A percentile compares a stretch with the other conserved stretches of the same genome.
Conservation (phyloP, 2,329 filamentous ascomycete genomes). For the Ophiosphaerella herpotricha region DNA sequence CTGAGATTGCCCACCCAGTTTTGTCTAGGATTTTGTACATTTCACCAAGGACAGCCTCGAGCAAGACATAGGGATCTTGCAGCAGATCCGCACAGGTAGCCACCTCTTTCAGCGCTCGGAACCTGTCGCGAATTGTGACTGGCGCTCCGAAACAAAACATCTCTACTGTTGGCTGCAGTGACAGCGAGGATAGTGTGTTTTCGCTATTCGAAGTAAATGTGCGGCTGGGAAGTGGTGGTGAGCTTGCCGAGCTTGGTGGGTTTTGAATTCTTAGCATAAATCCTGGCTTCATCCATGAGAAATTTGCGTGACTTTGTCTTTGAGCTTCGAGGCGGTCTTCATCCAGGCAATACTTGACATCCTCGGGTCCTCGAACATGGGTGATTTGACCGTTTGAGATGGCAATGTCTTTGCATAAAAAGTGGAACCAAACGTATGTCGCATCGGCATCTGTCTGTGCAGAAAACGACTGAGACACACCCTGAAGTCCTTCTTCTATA, state of each 20-base stretch:
- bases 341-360: neutral
- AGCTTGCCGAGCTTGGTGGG: neutral
- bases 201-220: conserved; percentile 20
- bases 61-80: conserved; percentile 38
- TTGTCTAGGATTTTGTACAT: conserved; percentile 38
- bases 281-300: conserved; percentile 31
- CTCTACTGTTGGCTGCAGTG: conserved; percentile 14
- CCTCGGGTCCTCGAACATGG: neutral
- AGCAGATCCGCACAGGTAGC: conserved; percentile 25
- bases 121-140: conserved; percentile 14
- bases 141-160: conserved; percentile 38
- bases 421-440: conserved; percentile 34
- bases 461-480: conserved; percentile 37
- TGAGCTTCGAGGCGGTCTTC: conserved; percentile 1
- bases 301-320: conserved; percentile 26
- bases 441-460: conserved; percentile 19
- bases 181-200: conserved; percentile 4
- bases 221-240: conserved; percentile 5
- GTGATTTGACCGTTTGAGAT: conserved; percentile 11
- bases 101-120: conserved; percentile 15
- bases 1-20: conserved; percentile 33
- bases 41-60: conserved; percentile 38
- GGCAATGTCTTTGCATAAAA: conserved; percentile 32
- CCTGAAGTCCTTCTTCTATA: conserved; percentile 28
- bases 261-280: conserved; percentile 28